Percentiles rank a stretch among this genome's conserved stretches.
phyloP scores from a whole-genome alignment of 257 asterid species.

The Eustoma russellianum region DNA sequence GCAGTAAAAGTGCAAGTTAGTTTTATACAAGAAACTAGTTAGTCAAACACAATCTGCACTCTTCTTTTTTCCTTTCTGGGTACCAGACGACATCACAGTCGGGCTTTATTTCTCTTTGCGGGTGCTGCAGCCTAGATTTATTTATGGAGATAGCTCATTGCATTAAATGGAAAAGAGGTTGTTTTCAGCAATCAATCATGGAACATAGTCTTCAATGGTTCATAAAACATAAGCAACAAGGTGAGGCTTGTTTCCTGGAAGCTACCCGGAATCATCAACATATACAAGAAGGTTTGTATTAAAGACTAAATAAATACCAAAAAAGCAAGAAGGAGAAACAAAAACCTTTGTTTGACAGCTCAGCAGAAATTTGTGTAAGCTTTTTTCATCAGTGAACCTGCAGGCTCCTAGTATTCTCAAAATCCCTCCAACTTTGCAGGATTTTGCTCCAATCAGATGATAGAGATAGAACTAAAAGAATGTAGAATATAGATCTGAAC shows the following conservation, averaged over 20 bases:
- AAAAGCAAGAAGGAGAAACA: constrained; percentile 11
- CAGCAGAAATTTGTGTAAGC: constrained; percentile 57
- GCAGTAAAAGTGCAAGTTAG: too few species aligned
- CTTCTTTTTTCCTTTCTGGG: too few species aligned
- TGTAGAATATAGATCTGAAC: constrained; percentile 1
- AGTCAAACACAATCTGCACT: too few species aligned
- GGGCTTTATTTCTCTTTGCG: neutral
- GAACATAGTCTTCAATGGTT: too few species aligned
- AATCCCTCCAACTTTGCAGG: constrained; percentile 78
- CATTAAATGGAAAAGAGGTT: neutral
- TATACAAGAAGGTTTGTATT: neutral
- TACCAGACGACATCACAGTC: too few species aligned
- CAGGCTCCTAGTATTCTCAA: constrained; percentile 68
- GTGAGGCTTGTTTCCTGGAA: neutral
- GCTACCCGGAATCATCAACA: neutral
- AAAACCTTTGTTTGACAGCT: constrained; percentile 82
- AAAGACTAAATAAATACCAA: neutral
- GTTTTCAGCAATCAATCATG: too few species aligned
- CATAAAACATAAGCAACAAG: neutral
- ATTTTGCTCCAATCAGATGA: constrained; percentile 9
- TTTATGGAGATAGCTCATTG: neutral
- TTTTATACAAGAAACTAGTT: too few species aligned
- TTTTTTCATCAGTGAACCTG: constrained; percentile 41
- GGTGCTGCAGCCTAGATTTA: neutral
- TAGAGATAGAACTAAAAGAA: constrained; percentile 3